Base-by-base conservation (phyloP, 192 early-diverging fungal genomes). In the Rhizophlyctis rosea region DNA sequence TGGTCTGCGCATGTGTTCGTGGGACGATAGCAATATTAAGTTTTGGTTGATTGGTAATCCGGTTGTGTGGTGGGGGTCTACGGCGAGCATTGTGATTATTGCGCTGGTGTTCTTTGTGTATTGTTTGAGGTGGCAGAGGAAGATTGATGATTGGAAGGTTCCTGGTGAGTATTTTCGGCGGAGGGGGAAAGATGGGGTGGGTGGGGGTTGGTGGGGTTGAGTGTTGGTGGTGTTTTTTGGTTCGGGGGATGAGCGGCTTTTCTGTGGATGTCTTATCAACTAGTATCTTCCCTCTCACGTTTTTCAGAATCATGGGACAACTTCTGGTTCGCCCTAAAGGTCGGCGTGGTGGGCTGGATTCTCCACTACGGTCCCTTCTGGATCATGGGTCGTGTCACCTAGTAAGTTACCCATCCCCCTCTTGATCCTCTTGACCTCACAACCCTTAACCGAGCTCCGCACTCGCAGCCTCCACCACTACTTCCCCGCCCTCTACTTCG, bases 381-480 rank as follows among this genome's bases (percentile, higher is more conserved):
- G 64, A 82, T 96, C 53, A 98, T 99, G 92, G 95, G 95, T 30
- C 88, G 96, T 31, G 93, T 97, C 39, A 92, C 89, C 0, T 98
- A 97, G 72, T 74, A 62, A 61, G 68, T 50, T 18, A 30, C 23
- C 5, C 29, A 54, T 18, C 21, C 29, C 11, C 23, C 16, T 51
- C 11, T n/a, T 2, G 11, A 1, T 48, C 30, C 0, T 29, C 11
- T 55, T 65, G 27, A 3, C 28, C 24, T 67, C 5, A 11, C 44
- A 31, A n/a, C 36, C 16, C 4, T 21, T 68, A 21, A n/a, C 63
- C 34, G 29, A 65, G 65, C 16, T 67, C 23, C 24, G 5, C n/a
- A 16, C 13, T 29, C 33, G 23, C 58, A 79, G 77, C 54, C 72
- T 97, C 33, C 96, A 99, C 69, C 96, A 98, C 72, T 98, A 98